These are phyloP conservation scores for Blepharisma japonicum DNA, from an alignment of 73 alveolate genomes.

Conservation along the genomic window DNA sequence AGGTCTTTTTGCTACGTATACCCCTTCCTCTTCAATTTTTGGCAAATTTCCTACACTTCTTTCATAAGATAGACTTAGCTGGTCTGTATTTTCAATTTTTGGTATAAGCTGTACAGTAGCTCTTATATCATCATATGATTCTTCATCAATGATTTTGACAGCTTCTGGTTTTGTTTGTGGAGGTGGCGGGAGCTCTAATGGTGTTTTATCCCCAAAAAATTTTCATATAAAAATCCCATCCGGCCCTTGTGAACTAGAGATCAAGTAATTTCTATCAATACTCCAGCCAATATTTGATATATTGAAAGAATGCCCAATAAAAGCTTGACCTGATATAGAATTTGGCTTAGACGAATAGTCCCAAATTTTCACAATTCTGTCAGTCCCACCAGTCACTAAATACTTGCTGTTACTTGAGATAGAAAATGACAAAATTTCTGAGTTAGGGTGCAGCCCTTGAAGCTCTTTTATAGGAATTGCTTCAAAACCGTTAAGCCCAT, in stretches of 20 bases:
- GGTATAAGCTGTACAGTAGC: too few relatives aligned
- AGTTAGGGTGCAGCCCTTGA: constrained; percentile 63
- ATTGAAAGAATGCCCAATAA: constrained; percentile 21
- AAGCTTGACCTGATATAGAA: constrained; percentile 7
- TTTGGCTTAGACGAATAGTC: constrained; percentile 57
- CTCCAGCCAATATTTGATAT: constrained; percentile 1
- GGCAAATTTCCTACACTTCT: too few relatives aligned
- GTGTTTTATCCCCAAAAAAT: constrained; percentile 42
- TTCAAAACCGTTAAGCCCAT: constrained; percentile 54
- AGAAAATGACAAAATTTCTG: constrained; percentile 52
- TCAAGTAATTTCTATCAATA: constrained; percentile 39
- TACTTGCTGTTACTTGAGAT: constrained; percentile 63
- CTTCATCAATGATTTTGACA: too few relatives aligned
- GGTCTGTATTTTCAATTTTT: too few relatives aligned
- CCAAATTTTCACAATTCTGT: constrained; percentile 81
- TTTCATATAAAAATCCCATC: constrained; percentile 59
- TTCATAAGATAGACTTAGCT: too few relatives aligned
- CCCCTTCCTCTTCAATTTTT: too few relatives aligned
- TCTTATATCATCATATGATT: too few relatives aligned
- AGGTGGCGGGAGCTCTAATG: too few relatives aligned
- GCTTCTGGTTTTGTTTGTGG: too few relatives aligned
- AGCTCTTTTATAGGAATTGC: constrained; percentile 73
- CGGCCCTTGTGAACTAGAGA: constrained; percentile 51
- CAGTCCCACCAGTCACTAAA: constrained; percentile 84
- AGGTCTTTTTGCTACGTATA: too few relatives aligned